Percentiles rank a stretch among this genome's conserved stretches.
These are phyloP conservation scores for Panellus pusillus DNA, from an alignment of 768 basidiomycete species.

Conservation along the genomic window DNA sequence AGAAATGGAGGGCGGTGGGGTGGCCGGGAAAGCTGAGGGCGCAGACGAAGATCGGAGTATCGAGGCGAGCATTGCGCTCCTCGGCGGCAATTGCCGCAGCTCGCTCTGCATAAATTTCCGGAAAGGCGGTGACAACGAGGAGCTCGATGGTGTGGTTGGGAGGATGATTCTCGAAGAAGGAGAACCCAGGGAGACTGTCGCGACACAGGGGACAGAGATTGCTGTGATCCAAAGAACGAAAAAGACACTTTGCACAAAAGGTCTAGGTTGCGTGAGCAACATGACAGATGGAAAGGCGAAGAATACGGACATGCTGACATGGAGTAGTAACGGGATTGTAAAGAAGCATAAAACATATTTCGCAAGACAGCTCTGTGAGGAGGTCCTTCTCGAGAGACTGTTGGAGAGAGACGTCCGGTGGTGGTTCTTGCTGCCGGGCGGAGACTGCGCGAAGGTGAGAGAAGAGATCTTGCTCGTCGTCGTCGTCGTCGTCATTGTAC, in stretches of 20 bases:
- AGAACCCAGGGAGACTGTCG: slow-evolving; percentile 67
- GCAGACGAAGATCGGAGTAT: slow-evolving; percentile 90
- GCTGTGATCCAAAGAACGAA: slow-evolving; percentile 87
- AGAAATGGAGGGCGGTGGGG: slow-evolving; percentile 88
- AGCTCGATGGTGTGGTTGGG: slow-evolving; percentile 69
- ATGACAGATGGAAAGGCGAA: slow-evolving; percentile 11
- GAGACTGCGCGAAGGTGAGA: slow-evolving; percentile 37
- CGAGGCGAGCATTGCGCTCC: slow-evolving; percentile 74
- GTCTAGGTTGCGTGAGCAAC: slow-evolving; percentile 50
- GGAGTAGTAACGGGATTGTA: slow-evolving; percentile 89
- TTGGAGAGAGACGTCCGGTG: no score
- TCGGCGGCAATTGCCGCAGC: slow-evolving; percentile 66
- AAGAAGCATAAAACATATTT: slow-evolving; percentile 85
- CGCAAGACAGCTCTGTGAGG: slow-evolving; percentile 75
- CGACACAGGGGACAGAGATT: slow-evolving; percentile 85
- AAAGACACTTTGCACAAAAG: slow-evolving; percentile 87
- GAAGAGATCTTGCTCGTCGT: slow-evolving; percentile 34
- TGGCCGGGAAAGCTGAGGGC: slow-evolving; percentile 89
- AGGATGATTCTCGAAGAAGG: slow-evolving; percentile 81
- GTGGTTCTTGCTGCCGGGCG: slow-evolving; percentile 21
- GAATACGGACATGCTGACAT: slow-evolving; percentile 78
- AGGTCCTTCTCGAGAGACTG: slow-evolving; percentile 58
- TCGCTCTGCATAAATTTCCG: slow-evolving; percentile 61
- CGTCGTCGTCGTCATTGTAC: slow-evolving; percentile 16
- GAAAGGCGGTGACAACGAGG: slow-evolving; percentile 71